Base-by-base conservation (phyloP, 345 rosid genomes). In the Passiflora organensis region DNA sequence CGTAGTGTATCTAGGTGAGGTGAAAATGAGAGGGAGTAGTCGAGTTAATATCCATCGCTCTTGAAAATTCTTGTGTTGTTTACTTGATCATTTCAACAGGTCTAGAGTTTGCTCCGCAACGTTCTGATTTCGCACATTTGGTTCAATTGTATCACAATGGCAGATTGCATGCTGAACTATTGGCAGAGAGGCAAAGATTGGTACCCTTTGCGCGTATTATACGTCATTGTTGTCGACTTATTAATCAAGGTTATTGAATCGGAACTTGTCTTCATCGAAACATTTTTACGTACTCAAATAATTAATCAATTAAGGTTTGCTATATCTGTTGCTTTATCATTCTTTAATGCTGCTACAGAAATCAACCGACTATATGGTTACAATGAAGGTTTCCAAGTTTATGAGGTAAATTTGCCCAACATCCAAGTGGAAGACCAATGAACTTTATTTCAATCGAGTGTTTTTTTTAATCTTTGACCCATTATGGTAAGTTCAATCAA, bases 161-260 rank as follows among this genome's bases (percentile, higher is more conserved):
- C 87, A 91, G 98, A 72, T 91, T 86, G 79, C 67, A 86, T 78
- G 73, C 85, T 51, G 98, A 91, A 58, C 68, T 91, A 60, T 57
- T 88, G 60, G 85, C 80, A n/a, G 98, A 91, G 82, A 82, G 79
- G 75, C 90, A 88, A 55, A 86, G 80, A 64, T 62, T 86, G 76
- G 87, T 59, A 51, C 96, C 95, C 9, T 88, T 91, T 66, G 48
- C 78, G 55, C 98, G 82, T 63, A 71, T 86, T 55, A 67, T 91
- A 63, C 91, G 96, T 5, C 58, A 72, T 47, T 85, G 86, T 59
- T 64, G 72, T 71, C 70, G 95, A 75, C 96, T 91, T 53, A 73
- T 91, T 20, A 78, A 78, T 72, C 94, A 81, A 80, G 97, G 97
- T 91, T 45, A 44, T 20, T 56, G 62, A 51, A 41, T 62, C 48